A percentile compares a stretch with the other conserved stretches of the same genome.
phyloP scores from a whole-genome alignment of 495 filamentous ascomycete species.

The Penicillium simplicissimum region DNA sequence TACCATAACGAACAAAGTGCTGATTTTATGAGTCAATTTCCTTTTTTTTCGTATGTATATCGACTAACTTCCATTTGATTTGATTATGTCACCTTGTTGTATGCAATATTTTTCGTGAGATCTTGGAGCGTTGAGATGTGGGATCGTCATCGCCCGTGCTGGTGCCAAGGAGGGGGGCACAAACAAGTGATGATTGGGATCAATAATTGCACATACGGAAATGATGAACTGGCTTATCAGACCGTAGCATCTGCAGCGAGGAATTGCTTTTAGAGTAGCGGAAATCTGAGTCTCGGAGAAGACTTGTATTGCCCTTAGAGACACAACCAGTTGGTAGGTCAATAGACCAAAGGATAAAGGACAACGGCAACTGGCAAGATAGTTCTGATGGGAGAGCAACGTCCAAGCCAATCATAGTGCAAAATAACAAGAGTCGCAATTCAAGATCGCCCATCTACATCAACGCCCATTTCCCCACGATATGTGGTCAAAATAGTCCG shows the following conservation, averaged over 20 bases:
- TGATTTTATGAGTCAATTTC: not conserved
- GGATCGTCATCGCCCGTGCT: too few relatives aligned
- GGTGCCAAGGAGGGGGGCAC: too few relatives aligned
- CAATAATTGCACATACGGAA: not conserved
- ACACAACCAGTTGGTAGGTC: not conserved
- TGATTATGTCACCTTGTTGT: not conserved
- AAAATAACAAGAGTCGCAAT: too few relatives aligned
- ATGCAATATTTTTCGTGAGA: not conserved
- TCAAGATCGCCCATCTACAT: not conserved
- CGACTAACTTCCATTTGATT: not conserved
- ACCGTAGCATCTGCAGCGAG: not conserved
- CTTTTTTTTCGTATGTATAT: not conserved
- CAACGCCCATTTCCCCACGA: not conserved
- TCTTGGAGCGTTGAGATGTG: not conserved
- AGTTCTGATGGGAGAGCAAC: not conserved
- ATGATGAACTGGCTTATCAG: too few relatives aligned
- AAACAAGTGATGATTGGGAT: not conserved
- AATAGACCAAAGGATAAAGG: not conserved
- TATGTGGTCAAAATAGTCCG: not conserved
- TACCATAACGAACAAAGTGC: not conserved
- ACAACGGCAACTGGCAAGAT: not conserved
- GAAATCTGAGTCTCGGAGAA: not conserved
- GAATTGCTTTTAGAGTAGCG: not conserved
- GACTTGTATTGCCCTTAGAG: not conserved
- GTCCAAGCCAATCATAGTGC: too few relatives aligned